Evolutionary conservation across 768 basidiomycete genomes (phyloP).

Genomic region (Tulasnella sp.): DNA sequence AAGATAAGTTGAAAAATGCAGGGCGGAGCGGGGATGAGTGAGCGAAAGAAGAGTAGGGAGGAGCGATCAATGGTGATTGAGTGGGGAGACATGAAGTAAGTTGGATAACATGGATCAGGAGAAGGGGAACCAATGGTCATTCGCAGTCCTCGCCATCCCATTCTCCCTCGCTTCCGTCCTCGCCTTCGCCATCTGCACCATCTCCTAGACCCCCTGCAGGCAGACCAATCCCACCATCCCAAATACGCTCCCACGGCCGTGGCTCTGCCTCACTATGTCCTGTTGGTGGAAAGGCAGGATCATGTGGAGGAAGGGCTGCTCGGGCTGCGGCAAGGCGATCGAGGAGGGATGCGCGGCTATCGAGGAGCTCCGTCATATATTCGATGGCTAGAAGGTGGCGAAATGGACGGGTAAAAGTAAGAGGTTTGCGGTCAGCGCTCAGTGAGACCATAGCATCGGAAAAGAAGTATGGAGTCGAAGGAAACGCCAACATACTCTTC

Average conservation of each 20-base stretch:
- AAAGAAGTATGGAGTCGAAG: background rate
- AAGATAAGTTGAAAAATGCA: too few relatives aligned
- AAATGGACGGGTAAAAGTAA: background rate
- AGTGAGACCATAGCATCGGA: background rate
- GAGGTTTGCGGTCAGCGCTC: background rate
- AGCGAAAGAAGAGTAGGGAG: too few relatives aligned
- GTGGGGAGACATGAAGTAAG: too few relatives aligned
- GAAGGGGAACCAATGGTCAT: too few relatives aligned
- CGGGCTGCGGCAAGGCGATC: constrained; percentile 52
- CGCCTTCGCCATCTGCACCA: background rate
- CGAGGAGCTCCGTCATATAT: constrained; percentile 56
- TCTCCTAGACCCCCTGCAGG: constrained; percentile 26
- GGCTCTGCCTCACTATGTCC: constrained; percentile 20
- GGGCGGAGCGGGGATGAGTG: too few relatives aligned
- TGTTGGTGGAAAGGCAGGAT: constrained; percentile 37
- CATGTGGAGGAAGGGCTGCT: constrained; percentile 42
- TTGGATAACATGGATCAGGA: too few relatives aligned
- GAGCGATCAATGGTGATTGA: too few relatives aligned
- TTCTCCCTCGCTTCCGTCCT: constrained; percentile 3
- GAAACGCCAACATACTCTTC: constrained; percentile 50
- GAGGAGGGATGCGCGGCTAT: constrained; percentile 45
- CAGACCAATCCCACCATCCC: constrained; percentile 59
- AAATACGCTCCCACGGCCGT: constrained; percentile 65
- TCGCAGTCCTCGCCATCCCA: background rate
- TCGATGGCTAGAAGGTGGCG: constrained; percentile 57